These are phyloP conservation scores for Cladosporium oxysporum DNA, from an alignment of 2,329 filamentous ascomycete genomes.

Conservation along the genomic window DNA sequence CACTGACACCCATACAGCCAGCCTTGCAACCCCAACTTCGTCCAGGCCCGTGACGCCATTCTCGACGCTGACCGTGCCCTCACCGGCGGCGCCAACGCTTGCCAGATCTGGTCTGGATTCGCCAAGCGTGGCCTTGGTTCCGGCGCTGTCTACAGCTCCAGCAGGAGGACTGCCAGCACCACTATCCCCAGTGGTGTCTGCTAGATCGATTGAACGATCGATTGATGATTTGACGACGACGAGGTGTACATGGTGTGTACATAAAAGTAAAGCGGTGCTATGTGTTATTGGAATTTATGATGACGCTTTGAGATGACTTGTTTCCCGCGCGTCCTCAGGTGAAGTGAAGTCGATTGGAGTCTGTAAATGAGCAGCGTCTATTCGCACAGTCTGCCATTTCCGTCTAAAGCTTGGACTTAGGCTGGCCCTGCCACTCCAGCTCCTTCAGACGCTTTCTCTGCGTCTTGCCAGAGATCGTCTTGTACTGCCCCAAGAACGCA, in stretches of 20 bases:
- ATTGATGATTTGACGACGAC: background rate
- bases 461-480: conserved; percentile 42
- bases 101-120: conserved; percentile 57
- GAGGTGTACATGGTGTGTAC: background rate
- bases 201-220: background rate
- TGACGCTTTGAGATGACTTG: background rate
- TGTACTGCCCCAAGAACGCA: conserved; percentile 38
- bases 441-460: conserved; percentile 40
- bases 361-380: background rate
- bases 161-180: conserved; percentile 16
- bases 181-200: conserved; percentile 18
- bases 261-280: conserved; percentile 1
- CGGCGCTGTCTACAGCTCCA: conserved; percentile 17
- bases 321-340: background rate
- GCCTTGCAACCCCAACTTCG: conserved; percentile 58
- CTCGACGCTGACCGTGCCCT: conserved; percentile 57
- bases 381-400: background rate
- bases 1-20: conserved; percentile 35
- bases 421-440: conserved; percentile 37
- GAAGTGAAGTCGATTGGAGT: background rate
- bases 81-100: conserved; percentile 54
- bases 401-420: conserved; percentile 26
- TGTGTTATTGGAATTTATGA: conserved; percentile 3
- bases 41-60: conserved; percentile 57
- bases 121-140: conserved; percentile 58